Evolutionary conservation across 805 yeast genomes (phyloP), one percentile per base, ranked within the genome.

Genomic region (Metschnikowia anglica): DNA sequence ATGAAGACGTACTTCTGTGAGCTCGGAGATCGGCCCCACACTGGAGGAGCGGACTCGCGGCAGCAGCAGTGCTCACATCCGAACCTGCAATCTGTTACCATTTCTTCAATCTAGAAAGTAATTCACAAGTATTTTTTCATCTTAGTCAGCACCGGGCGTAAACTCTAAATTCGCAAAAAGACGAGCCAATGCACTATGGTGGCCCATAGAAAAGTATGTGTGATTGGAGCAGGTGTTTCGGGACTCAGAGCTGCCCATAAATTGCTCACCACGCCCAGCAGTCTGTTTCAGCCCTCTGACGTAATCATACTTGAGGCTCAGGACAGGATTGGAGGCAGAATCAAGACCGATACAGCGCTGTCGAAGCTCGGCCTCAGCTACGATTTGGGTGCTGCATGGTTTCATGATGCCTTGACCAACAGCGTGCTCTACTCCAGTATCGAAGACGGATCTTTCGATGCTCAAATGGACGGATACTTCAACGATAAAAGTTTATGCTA

Each of bases 361-460:
- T 47, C 54, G 30, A 46, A 45, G n/a, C 28, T 51, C 6, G 60
- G 61, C 2, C 44, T 54, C 20, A 55, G 63, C 2, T 46, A 46
- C 31, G 96, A 88, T 58, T 50, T 88, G n/a, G 97, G 97, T 0
- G 96, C 95, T 0, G 77, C 89, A 4, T 89, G 97, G 97, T 86
- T 85, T 57, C 97, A 89, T 58, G 96, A 88, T 51, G 79, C 89
- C 0, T 63, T 88, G 29, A 70, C 75, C 25, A 89, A 89, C 58
- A 73, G 74, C 2, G 66, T 85, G 17, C 82, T 87, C 53, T 72
- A 75, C 33, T 77, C 74, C 43, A 80, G 70, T 5, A 61, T 60
- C 7, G 49, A 49, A 8, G 51, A 48, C 32, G 59, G 59, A 10
- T 16, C 41, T 17, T 52, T 48, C 17, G 41, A 42, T 21, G 34